Evolutionary conservation across 441 rosid genomes (phyloP).

Genomic region (Pelargonium myrrhifolium): DNA sequence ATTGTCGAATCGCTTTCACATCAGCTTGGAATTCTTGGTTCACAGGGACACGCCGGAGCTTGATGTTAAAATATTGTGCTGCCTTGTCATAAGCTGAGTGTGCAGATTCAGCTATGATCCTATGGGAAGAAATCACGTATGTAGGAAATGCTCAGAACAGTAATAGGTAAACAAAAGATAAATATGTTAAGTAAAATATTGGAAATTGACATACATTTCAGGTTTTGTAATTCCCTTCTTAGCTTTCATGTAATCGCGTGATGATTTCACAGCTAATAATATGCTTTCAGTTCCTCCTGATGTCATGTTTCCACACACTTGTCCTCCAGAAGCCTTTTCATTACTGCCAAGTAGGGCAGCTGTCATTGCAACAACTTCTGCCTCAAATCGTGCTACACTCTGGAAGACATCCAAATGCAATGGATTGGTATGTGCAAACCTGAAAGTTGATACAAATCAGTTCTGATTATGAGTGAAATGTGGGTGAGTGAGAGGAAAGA

Average conservation of each 20-base stretch:
- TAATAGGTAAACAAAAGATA: slow-evolving; percentile 8
- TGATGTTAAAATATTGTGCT: slow-evolving; percentile 89
- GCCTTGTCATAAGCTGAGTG: slow-evolving; percentile 98
- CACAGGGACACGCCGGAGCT: slow-evolving; percentile 87
- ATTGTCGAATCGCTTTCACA: slow-evolving; percentile 54
- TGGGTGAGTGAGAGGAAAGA: neutral
- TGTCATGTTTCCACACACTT: slow-evolving; percentile 96
- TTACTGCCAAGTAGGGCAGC: slow-evolving; percentile 75
- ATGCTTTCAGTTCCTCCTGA: slow-evolving; percentile 98
- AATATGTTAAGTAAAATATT: neutral
- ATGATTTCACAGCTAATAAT: slow-evolving; percentile 79
- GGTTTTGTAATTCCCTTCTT: slow-evolving; percentile 82
- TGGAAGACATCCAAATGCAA: slow-evolving; percentile 82
- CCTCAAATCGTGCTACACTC: slow-evolving; percentile 77
- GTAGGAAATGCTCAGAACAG: slow-evolving; percentile 11
- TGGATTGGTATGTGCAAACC: slow-evolving; percentile 98
- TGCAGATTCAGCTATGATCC: slow-evolving; percentile 94
- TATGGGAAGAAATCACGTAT: slow-evolving; percentile 25
- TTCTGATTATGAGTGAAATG: slow-evolving; percentile 1
- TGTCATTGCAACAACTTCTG: slow-evolving; percentile 96
- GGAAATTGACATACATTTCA: slow-evolving; percentile 53
- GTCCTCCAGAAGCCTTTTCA: slow-evolving; percentile 67
- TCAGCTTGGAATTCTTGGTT: slow-evolving; percentile 76
- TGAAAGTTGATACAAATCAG: slow-evolving; percentile 28
- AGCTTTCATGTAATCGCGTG: slow-evolving; percentile 87